Evolutionary conservation across 2,329 filamentous ascomycete genomes (phyloP).

Genomic region (Pestalotiopsis fici): DNA sequence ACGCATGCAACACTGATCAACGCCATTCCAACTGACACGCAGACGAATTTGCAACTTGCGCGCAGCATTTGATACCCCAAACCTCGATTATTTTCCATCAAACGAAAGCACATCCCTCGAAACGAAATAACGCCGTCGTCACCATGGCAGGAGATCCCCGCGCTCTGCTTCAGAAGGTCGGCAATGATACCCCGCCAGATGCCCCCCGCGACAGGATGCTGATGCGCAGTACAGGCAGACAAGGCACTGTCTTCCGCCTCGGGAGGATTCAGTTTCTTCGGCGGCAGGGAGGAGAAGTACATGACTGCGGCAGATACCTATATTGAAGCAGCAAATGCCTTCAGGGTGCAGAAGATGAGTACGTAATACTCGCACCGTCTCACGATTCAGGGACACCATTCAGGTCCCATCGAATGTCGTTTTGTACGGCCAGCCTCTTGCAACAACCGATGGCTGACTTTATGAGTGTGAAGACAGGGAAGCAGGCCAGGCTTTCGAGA

Average conservation of each 20-base stretch:
- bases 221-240: constrained; percentile 68
- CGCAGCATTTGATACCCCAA: neutral
- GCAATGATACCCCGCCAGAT: constrained; percentile 24
- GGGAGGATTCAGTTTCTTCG: constrained; percentile 87
- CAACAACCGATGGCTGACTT: constrained; percentile 4
- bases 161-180: constrained; percentile 76
- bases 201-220: constrained; percentile 11
- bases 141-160: constrained; percentile 77
- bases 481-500: constrained; percentile 84
- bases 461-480: constrained; percentile 65
- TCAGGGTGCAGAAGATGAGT: constrained; percentile 85
- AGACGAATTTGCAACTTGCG: neutral
- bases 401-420: too few relatives aligned
- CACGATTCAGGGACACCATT: neutral
- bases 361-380: constrained; percentile 28
- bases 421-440: neutral
- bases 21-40: neutral
- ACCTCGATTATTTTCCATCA: neutral
- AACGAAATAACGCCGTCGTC: constrained; percentile 8
- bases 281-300: constrained; percentile 83
- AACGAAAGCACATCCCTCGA: neutral
- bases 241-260: constrained; percentile 75
- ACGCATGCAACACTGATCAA: neutral
- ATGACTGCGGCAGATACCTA: constrained; percentile 88
- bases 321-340: constrained; percentile 86